These are phyloP conservation scores for Torrubiella hemipterigena DNA, from an alignment of 2,329 filamentous ascomycete species.

Conservation along the genomic window DNA sequence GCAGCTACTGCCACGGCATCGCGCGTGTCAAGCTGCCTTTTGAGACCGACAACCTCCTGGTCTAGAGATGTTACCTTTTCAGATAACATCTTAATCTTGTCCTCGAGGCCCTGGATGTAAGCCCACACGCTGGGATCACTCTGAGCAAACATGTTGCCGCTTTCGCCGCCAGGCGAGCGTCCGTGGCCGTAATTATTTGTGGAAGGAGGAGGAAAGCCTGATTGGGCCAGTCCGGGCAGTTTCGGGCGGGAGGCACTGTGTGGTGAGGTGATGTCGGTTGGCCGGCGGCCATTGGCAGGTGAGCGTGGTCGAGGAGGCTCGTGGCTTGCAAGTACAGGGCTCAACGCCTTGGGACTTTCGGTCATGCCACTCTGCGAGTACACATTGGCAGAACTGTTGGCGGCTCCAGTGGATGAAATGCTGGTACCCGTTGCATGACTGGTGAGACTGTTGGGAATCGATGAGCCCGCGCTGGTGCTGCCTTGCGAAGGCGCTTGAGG, in stretches of 20 bases:
- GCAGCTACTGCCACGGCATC: too few relatives aligned
- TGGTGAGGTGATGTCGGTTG: conserved; percentile 42
- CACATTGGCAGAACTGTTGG: conserved; percentile 39
- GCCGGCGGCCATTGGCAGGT: conserved; percentile 43
- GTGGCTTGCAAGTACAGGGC: conserved; percentile 45
- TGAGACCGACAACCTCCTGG: not conserved
- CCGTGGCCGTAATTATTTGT: conserved; percentile 18
- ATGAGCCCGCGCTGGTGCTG: conserved; percentile 38
- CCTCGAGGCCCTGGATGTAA: conserved; percentile 61
- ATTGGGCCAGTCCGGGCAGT: conserved; percentile 23
- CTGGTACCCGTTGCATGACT: conserved; percentile 36
- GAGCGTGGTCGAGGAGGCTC: conserved; percentile 49
- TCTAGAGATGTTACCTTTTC: conserved; percentile 17
- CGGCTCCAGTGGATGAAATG: conserved; percentile 34
- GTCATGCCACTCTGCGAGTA: conserved; percentile 67
- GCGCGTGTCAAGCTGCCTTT: not conserved
- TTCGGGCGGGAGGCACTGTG: conserved; percentile 30
- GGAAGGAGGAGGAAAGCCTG: conserved; percentile 19
- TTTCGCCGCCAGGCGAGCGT: conserved; percentile 37
- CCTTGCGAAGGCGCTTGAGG: conserved; percentile 46
- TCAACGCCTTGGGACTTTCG: conserved; percentile 78
- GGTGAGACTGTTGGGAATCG: conserved; percentile 29
- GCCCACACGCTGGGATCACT: conserved; percentile 54
- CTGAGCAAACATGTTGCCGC: conserved; percentile 54
- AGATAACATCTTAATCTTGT: conserved; percentile 25